A percentile compares a stretch with the other conserved stretches of the same genome.
Conservation (phyloP, 73 alveolate species). For the Breviolum minutum region DNA sequence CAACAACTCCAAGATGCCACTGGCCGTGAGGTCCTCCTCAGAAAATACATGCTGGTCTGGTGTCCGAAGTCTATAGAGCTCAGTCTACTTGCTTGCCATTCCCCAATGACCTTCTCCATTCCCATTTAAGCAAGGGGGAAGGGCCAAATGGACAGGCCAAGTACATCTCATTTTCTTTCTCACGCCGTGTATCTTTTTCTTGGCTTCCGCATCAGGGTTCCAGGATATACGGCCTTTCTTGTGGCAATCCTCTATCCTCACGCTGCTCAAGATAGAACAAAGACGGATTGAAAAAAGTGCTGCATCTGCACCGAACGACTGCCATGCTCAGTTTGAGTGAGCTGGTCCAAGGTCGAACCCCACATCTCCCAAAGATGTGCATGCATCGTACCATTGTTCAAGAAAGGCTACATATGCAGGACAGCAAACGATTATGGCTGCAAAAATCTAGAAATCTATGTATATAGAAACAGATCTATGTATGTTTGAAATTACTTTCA, state of each 20-base stretch:
- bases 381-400: too few relatives aligned
- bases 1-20: not conserved
- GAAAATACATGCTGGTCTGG: not conserved
- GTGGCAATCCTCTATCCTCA: slow-evolving; percentile 35
- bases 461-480: too few relatives aligned
- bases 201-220: slow-evolving; percentile 12
- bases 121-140: not conserved
- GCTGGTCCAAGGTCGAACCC: too few relatives aligned
- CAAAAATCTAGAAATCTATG: too few relatives aligned
- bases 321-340: too few relatives aligned
- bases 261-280: too few relatives aligned
- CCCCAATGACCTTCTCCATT: too few relatives aligned
- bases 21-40: slow-evolving; percentile 34
- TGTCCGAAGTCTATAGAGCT: not conserved
- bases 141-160: not conserved
- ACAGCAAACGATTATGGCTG: too few relatives aligned
- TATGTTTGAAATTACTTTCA: too few relatives aligned
- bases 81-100: not conserved
- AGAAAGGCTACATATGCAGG: not conserved
- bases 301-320: too few relatives aligned
- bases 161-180: not conserved
- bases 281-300: too few relatives aligned
- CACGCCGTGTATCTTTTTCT: not conserved
- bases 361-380: too few relatives aligned
- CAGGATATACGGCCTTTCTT: not conserved